Base-by-base conservation (phyloP, 139 green algal genomes). In the Tetraselmis chui region DNA sequence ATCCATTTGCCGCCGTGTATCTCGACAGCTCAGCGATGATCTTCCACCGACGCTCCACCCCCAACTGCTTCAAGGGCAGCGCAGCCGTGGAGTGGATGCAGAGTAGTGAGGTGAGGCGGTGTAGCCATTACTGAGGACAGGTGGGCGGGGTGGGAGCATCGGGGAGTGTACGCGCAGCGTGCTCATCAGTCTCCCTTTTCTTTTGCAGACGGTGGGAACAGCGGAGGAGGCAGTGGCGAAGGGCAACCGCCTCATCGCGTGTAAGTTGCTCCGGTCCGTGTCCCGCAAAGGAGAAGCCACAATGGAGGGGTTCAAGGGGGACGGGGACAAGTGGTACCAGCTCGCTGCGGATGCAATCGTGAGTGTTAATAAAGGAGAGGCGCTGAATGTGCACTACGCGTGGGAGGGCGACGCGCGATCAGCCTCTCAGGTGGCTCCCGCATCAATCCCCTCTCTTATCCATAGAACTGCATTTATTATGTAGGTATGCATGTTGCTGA, bases 371-470 rank as follows among this genome's bases (percentile, higher is more conserved):
- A 67, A 67, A 32, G 89, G 87, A 1, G 77, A 92, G 76, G 30
- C 89, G 1, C 86, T 95, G 0, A 95, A 94, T 58, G 78, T 28
- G 1, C 89, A 90, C 76, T 92, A 88, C 45, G 83, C 30, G 32
- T 97, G 92, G 92, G 87, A 85, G 80, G 88, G 87, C 5, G 76
- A 82, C 1, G 87, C 88, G 0, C 80, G 89, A 29, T 84, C 85
- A 0, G 88, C 90, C 0, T 81, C 28, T 1, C 45, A 89, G 81
- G 90, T 91, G 31, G 0, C 30, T 0, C n/a, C 2, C 24, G 25
- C 11, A 23, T 22, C 2, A n/a, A 28, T 1, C 31, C n/a, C n/a
- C n/a, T n/a, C n/a, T n/a, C n/a, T n/a, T n/a, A n/a, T n/a, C n/a
- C n/a, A n/a, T n/a, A n/a, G n/a, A n/a, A n/a, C n/a, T n/a, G n/a